Base-by-base conservation (phyloP, 192 early-diverging fungal genomes). In the Podochytrium sp. region DNA sequence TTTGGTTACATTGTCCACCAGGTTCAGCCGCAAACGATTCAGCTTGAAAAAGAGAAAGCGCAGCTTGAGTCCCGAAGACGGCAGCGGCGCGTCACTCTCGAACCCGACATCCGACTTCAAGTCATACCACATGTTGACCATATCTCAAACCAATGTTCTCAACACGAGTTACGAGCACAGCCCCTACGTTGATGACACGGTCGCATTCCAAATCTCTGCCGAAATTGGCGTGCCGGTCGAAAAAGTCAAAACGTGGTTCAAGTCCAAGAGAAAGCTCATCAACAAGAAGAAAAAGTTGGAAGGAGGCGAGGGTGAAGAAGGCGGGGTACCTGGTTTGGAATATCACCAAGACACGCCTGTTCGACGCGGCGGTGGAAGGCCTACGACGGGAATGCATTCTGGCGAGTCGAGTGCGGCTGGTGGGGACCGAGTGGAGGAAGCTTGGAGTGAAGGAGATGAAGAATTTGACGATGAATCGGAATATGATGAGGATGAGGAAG, bases 231-330 rank as follows among this genome's bases (percentile, higher is more conserved):
- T 61, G 10, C 29, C 10, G 3, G 58, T 61, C 14, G 58, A 61
- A 34, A 61, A 61, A 35, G 37, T 61, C 58, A 61, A 61, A 23
- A 61, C 58, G 37, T 61, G 58, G 58, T 61, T 61, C 58, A 61
- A 61, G 58, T 33, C 29, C 10, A 61, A 61, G 23, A 4, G 58
- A 23, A 61, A 61, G 33, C 18, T 61, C 7, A 23, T 37, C 7
- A 61, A 35, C 58, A 61, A 61, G 34, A 61, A 61, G 33, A 4
- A 23, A 18, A 61, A 61, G 1, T 5, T 27, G 25, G 33, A 35
- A 35, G 58, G 23, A 10, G 58, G 30, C 29, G 29, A 3, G 4
- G 10, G 20, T 47, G 43, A 47, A 47, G 10, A 47, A 20, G 10
- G 20, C 43, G 43, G 20, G 43, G 43, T 12, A 12, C 10, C 43